These are phyloP conservation scores for Pichia kluyveri DNA, from an alignment of 805 yeast species.

Conservation along the genomic window DNA sequence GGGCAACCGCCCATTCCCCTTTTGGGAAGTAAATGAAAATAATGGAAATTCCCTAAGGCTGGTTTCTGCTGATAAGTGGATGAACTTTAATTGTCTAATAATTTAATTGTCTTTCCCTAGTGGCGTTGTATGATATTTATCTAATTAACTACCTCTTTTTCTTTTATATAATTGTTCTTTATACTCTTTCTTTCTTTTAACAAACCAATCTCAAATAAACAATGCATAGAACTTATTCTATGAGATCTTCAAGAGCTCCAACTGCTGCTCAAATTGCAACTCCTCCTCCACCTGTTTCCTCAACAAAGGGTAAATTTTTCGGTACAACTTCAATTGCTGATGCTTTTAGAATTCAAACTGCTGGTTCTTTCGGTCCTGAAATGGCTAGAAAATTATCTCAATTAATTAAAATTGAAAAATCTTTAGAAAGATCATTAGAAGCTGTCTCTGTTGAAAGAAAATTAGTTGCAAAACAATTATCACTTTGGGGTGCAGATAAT, in stretches of 20 bases:
- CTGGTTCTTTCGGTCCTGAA: conserved; percentile 93
- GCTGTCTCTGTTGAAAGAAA: conserved; percentile 88
- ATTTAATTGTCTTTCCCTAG: no score
- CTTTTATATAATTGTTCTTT: neutral
- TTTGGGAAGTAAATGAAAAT: no score
- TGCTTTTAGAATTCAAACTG: conserved; percentile 69
- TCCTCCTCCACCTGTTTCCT: conserved; percentile 88
- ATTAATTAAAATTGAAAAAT: conserved; percentile 92
- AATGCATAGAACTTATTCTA: conserved; percentile 98
- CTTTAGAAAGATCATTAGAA: conserved; percentile 89
- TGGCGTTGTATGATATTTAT: no score
- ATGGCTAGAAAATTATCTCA: conserved; percentile 85
- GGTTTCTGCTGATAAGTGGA: no score
- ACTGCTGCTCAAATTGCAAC: conserved; percentile 96
- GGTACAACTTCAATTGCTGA: conserved; percentile 66
- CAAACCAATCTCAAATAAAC: conserved; percentile 3
- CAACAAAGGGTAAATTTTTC: conserved; percentile 66
- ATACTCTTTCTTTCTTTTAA: neutral
- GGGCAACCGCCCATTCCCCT: no score
- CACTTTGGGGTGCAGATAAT: conserved; percentile 81
- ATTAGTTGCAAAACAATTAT: conserved; percentile 81
- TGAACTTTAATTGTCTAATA: no score
- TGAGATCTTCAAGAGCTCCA: conserved; percentile 93
- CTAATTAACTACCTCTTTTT: neutral
- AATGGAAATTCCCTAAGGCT: no score